phyloP scores from a whole-genome alignment of 208 protist genomes.

The Entamoeba histolytica region DNA sequence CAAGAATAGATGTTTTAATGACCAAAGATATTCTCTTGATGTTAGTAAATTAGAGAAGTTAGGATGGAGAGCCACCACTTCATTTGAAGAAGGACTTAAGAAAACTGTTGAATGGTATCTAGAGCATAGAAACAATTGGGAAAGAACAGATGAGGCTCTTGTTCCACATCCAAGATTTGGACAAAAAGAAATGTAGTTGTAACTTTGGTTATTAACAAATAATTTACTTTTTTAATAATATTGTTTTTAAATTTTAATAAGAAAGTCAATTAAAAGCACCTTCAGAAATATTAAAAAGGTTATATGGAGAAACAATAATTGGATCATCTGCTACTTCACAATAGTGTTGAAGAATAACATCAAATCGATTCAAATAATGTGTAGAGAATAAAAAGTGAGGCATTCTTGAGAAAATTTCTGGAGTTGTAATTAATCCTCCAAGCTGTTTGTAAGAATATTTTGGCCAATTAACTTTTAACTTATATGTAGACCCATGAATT shows the following conservation, averaged over 20 bases:
- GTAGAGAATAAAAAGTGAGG: not conserved
- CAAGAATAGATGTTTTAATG: slow-evolving; percentile 54
- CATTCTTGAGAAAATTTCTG: not conserved
- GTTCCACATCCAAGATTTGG: not conserved
- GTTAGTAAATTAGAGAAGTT: slow-evolving; percentile 40
- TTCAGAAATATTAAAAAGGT: not conserved
- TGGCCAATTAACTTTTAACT: not conserved
- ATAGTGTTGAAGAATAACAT: not conserved
- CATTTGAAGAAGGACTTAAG: slow-evolving; percentile 28
- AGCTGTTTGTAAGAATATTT: not conserved
- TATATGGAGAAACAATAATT: not conserved
- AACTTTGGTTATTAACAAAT: not conserved
- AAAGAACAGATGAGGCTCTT: not conserved
- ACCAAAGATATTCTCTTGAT: slow-evolving; percentile 51
- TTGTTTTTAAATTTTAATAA: not conserved
- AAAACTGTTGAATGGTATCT: slow-evolving; percentile 6
- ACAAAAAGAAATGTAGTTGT: not conserved
- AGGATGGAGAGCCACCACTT: slow-evolving; percentile 44
- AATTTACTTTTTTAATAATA: not conserved
- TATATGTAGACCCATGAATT: not conserved
- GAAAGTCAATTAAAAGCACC: not conserved
- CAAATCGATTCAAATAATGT: not conserved
- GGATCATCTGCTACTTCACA: not conserved
- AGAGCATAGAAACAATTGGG: not conserved
- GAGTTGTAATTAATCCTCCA: not conserved